These are phyloP conservation scores for Wickerhamiella siamensis DNA, from an alignment of 805 yeast species.

Conservation along the genomic window DNA sequence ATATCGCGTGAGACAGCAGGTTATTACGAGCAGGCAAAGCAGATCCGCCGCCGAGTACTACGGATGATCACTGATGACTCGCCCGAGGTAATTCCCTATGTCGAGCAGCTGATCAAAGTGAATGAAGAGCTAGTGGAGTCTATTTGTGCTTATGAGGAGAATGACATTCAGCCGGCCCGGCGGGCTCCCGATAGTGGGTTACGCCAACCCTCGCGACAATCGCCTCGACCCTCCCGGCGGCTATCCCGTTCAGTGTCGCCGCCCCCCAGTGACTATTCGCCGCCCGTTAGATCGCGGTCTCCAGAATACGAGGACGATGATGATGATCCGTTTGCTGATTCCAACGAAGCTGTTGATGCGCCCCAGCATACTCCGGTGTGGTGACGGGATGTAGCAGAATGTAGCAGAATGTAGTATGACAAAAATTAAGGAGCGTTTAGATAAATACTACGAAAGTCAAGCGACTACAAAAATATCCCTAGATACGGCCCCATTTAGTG, in stretches of 20 bases:
- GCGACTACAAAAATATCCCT: too few species aligned
- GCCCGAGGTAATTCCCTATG: slow-evolving; percentile 50
- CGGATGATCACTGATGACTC: slow-evolving; percentile 73
- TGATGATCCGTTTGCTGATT: slow-evolving; percentile 42
- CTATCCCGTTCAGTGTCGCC: slow-evolving; percentile 6
- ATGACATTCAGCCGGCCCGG: slow-evolving; percentile 24
- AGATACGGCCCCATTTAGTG: too few species aligned
- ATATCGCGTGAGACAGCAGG: slow-evolving; percentile 50
- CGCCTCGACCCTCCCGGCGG: slow-evolving; percentile 19
- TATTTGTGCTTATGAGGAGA: slow-evolving; percentile 50
- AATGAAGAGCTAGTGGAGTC: slow-evolving; percentile 79
- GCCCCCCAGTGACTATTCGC: slow-evolving; percentile 11
- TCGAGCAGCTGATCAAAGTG: slow-evolving; percentile 79
- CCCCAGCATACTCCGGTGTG: slow-evolving; percentile 18
- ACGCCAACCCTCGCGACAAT: slow-evolving; percentile 18
- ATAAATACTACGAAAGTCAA: too few species aligned
- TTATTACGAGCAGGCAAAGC: slow-evolving; percentile 53
- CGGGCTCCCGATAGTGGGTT: slow-evolving; percentile 12
- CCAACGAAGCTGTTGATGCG: slow-evolving; percentile 23
- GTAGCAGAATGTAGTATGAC: too few species aligned
- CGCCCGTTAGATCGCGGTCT: slow-evolving; percentile 1
- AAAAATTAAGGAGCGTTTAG: too few species aligned
- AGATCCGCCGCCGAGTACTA: slow-evolving; percentile 63
- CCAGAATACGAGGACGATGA: slow-evolving; percentile 17
- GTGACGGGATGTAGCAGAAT: too few species aligned